Conservation (phyloP, 495 filamentous ascomycete species). For the Cercophora newfieldiana region DNA sequence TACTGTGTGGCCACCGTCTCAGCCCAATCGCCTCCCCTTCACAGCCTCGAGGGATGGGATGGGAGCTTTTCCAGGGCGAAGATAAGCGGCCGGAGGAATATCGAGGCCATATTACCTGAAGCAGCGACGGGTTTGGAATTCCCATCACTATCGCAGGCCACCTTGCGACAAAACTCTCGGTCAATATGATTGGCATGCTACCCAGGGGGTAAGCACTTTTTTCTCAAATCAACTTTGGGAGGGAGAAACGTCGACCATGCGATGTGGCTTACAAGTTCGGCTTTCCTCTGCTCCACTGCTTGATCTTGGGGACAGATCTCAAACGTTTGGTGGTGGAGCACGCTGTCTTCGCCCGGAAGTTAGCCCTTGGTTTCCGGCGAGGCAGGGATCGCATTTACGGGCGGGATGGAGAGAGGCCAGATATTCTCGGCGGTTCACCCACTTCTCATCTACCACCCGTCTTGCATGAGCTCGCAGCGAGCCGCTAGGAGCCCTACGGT, state of each 20-base stretch:
- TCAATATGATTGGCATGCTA: background rate
- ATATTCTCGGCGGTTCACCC: slow-evolving; percentile 1
- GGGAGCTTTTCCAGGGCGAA: background rate
- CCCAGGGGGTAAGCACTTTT: background rate
- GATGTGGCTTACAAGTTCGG: background rate
- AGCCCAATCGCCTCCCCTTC: background rate
- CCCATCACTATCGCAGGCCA: background rate
- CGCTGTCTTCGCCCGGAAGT: background rate
- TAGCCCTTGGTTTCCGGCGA: background rate
- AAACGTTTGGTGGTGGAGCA: background rate
- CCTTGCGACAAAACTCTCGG: background rate
- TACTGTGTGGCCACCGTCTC: background rate
- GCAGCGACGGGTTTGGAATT: background rate
- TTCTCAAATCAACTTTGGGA: background rate
- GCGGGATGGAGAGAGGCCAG: slow-evolving; percentile 12
- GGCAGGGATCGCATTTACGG: background rate
- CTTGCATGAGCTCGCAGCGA: background rate
- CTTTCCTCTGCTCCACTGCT: background rate
- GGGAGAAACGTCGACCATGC: background rate
- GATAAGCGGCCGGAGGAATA: slow-evolving; percentile 4
- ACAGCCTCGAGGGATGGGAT: background rate
- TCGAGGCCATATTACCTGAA: slow-evolving; percentile 1
- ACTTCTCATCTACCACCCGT: background rate
- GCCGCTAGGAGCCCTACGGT: slow-evolving; percentile 16
- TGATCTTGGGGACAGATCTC: background rate